Evolutionary conservation across 257 asterid species (phyloP), one percentile per base, ranked within the genome.

Genomic region (Capsicum chinense): DNA sequence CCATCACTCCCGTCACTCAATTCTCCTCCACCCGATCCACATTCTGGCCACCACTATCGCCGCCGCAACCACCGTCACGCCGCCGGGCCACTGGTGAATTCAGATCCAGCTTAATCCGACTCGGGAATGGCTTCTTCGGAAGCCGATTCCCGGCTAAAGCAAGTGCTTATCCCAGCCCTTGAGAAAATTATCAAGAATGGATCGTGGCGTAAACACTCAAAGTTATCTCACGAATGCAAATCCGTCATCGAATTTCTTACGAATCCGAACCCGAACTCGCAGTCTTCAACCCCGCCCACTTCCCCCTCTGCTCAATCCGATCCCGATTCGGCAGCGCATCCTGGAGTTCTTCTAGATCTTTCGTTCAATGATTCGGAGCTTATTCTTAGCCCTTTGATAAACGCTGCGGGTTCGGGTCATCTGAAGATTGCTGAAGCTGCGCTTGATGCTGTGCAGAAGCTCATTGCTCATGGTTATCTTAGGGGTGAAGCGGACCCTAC

Each of bases 121-220:
- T 85, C 87, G 97, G 97, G 95, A 91, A 94, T 93, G 98, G 99
- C 97, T 92, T 94, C 99, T 80, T 59, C 90, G 91, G 98, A 94
- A 88, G 97, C 93, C 91, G 97, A 94, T 93, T 94, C 99, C 95
- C 99, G 98, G 87, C 88, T 97, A 44, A 86, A 56, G 64, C 92
- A 85, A 89, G 90, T 93, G 84, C 86, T 97, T 4, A 50, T 93
- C 88, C 97, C 98, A 42, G 94, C 98, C 79, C 90, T 95, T 84
- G 99, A 97, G 39, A 97, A 97, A 92, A 95, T 97, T 84, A 85
- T 88, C 47, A 97, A 97, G 84, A 93, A 90, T 81, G 97, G 96
- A 16, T 93, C 98, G 0, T 97, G 99, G 99, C 94, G 98, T 64
- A 97, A 97, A 89, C 99, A 95, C 88, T 88, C 98, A 56, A 97